Percentiles rank a stretch among this genome's conserved stretches.
Conservation (phyloP, 257 asterid species). For the Gynochthodes officinalis region DNA sequence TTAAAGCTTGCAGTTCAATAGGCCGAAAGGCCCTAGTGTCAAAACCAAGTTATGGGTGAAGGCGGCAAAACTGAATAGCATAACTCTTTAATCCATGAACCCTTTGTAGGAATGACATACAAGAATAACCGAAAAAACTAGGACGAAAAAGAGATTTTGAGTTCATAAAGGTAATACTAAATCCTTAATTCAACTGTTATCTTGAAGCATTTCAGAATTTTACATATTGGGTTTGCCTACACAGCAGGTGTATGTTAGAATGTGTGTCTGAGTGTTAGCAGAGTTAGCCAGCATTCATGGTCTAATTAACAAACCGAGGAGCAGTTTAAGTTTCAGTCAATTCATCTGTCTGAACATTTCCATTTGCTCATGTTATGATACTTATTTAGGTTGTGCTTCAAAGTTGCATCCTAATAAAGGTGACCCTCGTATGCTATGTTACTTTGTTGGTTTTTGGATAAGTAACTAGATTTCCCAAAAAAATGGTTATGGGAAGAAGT, state of each 20-base stretch:
- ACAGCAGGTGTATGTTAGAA: conserved; percentile 7
- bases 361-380: not conserved
- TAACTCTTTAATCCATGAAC: not conserved
- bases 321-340: not conserved
- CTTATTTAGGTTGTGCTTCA: conserved; percentile 13
- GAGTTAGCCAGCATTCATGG: too few species aligned
- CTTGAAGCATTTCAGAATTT: not conserved
- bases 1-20: not conserved
- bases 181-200: not conserved
- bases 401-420: not conserved
- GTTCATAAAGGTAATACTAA: not conserved
- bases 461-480: not conserved
- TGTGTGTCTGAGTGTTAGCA: not conserved
- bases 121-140: not conserved
- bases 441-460: not conserved
- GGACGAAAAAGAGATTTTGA: not conserved
- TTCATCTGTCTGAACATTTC: not conserved
- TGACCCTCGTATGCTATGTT: not conserved
- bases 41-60: not conserved
- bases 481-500: conserved; percentile 18
- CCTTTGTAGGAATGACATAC: too few species aligned
- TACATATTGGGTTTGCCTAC: too few species aligned
- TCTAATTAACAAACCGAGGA: not conserved
- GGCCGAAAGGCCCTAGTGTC: not conserved
- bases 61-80: not conserved